Base-by-base conservation (phyloP, 2,329 filamentous ascomycete genomes). In the Fusarium nelsonii region DNA sequence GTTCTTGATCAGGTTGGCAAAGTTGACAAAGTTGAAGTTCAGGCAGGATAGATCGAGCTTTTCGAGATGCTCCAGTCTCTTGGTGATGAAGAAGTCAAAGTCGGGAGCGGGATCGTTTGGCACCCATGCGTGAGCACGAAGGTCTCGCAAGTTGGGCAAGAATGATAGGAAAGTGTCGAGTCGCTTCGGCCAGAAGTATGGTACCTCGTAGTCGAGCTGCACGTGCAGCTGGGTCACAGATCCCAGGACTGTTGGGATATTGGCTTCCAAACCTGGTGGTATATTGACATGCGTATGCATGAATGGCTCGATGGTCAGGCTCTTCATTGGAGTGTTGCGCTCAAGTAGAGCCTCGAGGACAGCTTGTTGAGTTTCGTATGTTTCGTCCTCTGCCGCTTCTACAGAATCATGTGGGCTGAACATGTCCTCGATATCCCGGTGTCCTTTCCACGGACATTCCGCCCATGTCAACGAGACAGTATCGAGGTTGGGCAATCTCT, bases 381-480 rank as follows among this genome's bases (percentile, higher is more conserved):
- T 43, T 18, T 65, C 69, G 10, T 62, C 40, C 5, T 41, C 49
- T 4, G 64, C 64, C n/a, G 71, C 37, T 20, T 58, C 43, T 39
- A 76, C 46, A 2, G 73, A 74, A 4, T 43, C 41, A 8, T 73
- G 62, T 8, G 53, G 16, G n/a, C 34, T 40, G 48, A 72, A 75
- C 4, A 55, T 30, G 15, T 65, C 52, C 3, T 40, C 45, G 11
- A 52, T 58, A 10, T 57, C 59, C 2, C 41, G 34, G 4, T 40
- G 23, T 4, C 45, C 62, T 23, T 46, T 18, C 74, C 71, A 75
- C 12, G 74, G 73, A 39, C 65, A 68, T n/a, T 61, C 30, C 11
- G 43, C 56, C 74, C 74, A 76, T 16, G 73, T 73, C 33, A 76
- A 53, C 16, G 34, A 66, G 16, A 75, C 23, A 6, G 66, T 61